These are phyloP conservation scores for Apiotrichum veenhuisii DNA, from an alignment of 1,284 basidiomycete species.

Conservation along the genomic window DNA sequence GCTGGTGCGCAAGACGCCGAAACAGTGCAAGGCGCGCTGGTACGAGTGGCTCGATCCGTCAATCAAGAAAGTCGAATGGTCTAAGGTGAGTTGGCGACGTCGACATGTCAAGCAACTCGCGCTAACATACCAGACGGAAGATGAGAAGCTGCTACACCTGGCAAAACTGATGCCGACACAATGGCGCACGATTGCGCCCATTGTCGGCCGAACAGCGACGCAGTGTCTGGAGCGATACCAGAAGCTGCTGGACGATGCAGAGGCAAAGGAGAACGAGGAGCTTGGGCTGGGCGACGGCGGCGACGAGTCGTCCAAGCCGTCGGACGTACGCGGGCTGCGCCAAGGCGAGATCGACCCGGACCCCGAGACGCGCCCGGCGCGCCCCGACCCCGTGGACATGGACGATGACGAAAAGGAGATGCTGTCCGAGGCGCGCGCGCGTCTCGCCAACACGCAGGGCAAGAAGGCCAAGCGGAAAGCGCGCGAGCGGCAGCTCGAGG, in stretches of 20 bases:
- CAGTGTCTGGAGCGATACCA: constrained; percentile 99
- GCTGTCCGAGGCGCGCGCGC: constrained; percentile 96
- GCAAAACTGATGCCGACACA: constrained; percentile 99
- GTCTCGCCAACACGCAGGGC: constrained; percentile 97
- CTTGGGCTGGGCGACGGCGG: constrained; percentile 81
- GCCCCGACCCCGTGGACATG: constrained; percentile 99
- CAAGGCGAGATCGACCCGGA: constrained; percentile 99
- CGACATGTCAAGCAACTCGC: no score
- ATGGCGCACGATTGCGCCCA: constrained; percentile 98
- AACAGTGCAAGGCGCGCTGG: constrained; percentile 98
- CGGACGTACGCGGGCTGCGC: constrained; percentile 79
- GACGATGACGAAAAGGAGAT: constrained; percentile 99
- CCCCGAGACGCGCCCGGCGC: constrained; percentile 95
- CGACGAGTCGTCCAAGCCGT: constrained; percentile 70
- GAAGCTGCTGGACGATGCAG: constrained; percentile 94
- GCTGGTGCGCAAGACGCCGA: constrained; percentile 96
- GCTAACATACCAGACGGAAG: constrained; percentile 65
- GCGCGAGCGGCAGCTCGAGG: constrained; percentile 91
- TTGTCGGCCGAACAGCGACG: constrained; percentile 97
- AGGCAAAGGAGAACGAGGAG: constrained; percentile 89
- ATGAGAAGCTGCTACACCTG: constrained; percentile 95
- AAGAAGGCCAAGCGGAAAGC: constrained; percentile 99
- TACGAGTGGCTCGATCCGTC: constrained; percentile 99
- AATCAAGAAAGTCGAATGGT: constrained; percentile 99
- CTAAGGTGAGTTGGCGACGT: constrained; percentile 67